Percentiles rank a stretch among this genome's conserved stretches.
Conservation (phyloP, 2,329 filamentous ascomycete species). For the Alternaria longipes region DNA sequence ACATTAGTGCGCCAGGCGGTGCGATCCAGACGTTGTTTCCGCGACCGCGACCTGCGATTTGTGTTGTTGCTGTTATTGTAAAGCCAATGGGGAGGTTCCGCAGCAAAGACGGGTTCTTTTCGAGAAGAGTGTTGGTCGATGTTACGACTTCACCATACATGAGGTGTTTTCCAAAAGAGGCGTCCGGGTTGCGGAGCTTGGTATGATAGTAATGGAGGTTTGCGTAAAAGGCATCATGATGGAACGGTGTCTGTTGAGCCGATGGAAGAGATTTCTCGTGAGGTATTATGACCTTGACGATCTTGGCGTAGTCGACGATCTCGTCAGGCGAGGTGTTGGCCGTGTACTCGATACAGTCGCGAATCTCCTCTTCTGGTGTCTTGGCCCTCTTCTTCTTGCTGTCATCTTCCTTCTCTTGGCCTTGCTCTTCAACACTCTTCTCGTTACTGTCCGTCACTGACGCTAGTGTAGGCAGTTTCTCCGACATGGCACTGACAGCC, state of each 20-base stretch:
- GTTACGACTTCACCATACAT: constrained; percentile 93
- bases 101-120: constrained; percentile 87
- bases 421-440: not conserved
- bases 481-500: constrained; percentile 43
- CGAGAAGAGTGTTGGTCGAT: constrained; percentile 90
- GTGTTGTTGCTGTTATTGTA: constrained; percentile 84
- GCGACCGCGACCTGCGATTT: constrained; percentile 86
- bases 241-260: constrained; percentile 82
- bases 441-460: constrained; percentile 33
- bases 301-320: constrained; percentile 76
- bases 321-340: constrained; percentile 58
- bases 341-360: constrained; percentile 42
- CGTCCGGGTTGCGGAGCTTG: constrained; percentile 63
- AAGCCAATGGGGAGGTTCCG: constrained; percentile 83
- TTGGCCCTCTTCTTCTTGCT: constrained; percentile 36
- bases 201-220: constrained; percentile 74
- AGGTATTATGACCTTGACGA: constrained; percentile 77
- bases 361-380: constrained; percentile 41
- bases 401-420: constrained; percentile 21
- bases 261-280: constrained; percentile 75
- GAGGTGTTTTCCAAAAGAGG: constrained; percentile 76
- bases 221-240: constrained; percentile 80
- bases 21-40: constrained; percentile 96
- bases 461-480: constrained; percentile 35
- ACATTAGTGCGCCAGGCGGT: constrained; percentile 84